phyloP scores from a whole-genome alignment of 179 eudicot species.

The Heliamphora pulchella region DNA sequence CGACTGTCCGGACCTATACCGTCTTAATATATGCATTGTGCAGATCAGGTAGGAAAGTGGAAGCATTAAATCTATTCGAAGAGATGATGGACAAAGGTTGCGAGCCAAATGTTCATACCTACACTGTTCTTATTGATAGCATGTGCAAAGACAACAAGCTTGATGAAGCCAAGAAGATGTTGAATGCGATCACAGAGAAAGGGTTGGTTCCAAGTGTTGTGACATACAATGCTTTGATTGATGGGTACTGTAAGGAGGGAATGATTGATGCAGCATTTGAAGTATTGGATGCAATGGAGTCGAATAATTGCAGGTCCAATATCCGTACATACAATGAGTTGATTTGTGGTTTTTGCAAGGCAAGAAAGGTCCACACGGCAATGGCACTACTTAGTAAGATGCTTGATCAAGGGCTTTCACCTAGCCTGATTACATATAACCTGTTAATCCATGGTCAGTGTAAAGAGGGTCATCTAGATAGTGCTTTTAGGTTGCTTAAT shows the following conservation, averaged over 20 bases:
- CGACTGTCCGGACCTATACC: conserved; percentile 63
- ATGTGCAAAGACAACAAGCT: conserved; percentile 52
- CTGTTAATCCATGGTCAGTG: conserved; percentile 60
- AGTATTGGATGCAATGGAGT: conserved; percentile 43
- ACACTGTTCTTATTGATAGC: conserved; percentile 54
- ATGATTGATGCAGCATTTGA: conserved; percentile 47
- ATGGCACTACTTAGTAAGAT: conserved; percentile 61
- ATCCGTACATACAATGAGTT: conserved; percentile 65
- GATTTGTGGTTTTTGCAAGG: conserved; percentile 56
- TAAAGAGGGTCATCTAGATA: conserved; percentile 50
- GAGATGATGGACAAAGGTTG: conserved; percentile 61
- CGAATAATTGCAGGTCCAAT: conserved; percentile 39
- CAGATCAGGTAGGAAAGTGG: conserved; percentile 37
- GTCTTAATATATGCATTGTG: conserved; percentile 56
- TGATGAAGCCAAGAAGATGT: conserved; percentile 42
- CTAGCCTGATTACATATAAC: conserved; percentile 54
- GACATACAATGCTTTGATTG: conserved; percentile 65
- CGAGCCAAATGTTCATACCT: conserved; percentile 64
- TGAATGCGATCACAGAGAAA: conserved; percentile 39
- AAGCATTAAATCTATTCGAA: conserved; percentile 42
- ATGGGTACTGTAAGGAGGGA: conserved; percentile 61
- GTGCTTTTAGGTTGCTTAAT: conserved; percentile 52
- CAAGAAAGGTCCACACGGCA: conserved; percentile 46
- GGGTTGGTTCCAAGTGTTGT: conserved; percentile 44
- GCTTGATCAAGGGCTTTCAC: conserved; percentile 41